phyloP scores from a whole-genome alignment of 2,329 filamentous ascomycete genomes.

The Epichloe elymi region DNA sequence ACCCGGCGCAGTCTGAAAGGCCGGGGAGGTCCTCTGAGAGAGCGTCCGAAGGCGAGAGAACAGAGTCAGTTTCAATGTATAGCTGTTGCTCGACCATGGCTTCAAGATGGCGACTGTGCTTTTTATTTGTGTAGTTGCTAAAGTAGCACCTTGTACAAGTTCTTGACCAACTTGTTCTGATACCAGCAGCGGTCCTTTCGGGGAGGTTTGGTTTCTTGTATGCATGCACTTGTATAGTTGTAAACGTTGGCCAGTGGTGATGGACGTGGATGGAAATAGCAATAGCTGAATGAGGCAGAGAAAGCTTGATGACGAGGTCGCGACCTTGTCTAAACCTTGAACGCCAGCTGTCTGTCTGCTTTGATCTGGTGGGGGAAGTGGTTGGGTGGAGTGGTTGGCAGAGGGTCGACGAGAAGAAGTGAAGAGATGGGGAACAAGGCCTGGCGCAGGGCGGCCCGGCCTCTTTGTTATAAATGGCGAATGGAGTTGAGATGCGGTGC shows the following conservation, averaged over 20 bases:
- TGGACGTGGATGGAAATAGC: neutral
- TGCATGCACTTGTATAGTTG: neutral
- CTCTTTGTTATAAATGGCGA: constrained; percentile 11
- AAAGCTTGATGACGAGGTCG: constrained; percentile 13
- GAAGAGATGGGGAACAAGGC: constrained; percentile 2
- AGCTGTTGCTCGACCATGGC: constrained; percentile 24
- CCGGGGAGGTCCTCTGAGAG: constrained; percentile 15
- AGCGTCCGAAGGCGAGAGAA: constrained; percentile 19
- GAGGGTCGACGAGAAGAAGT: neutral
- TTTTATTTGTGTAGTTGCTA: neutral
- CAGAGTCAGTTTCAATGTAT: constrained; percentile 16
- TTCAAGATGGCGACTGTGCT: constrained; percentile 4
- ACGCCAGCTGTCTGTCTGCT: constrained; percentile 1
- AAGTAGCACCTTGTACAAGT: neutral
- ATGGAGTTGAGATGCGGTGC: constrained; percentile 8
- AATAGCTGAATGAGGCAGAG: neutral
- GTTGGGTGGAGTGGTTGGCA: too few species aligned
- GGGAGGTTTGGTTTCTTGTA: neutral
- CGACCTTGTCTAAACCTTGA: constrained; percentile 13
- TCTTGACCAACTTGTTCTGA: neutral
- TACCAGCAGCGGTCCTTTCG: neutral
- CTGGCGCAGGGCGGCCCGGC: constrained; percentile 10
- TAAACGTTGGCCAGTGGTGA: neutral
- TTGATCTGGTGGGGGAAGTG: constrained; percentile 7
- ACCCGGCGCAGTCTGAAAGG: constrained; percentile 14